A percentile compares a stretch with the other conserved stretches of the same genome.
Conservation (phyloP, 768 basidiomycete species). For the Phaeotremella fagi region DNA sequence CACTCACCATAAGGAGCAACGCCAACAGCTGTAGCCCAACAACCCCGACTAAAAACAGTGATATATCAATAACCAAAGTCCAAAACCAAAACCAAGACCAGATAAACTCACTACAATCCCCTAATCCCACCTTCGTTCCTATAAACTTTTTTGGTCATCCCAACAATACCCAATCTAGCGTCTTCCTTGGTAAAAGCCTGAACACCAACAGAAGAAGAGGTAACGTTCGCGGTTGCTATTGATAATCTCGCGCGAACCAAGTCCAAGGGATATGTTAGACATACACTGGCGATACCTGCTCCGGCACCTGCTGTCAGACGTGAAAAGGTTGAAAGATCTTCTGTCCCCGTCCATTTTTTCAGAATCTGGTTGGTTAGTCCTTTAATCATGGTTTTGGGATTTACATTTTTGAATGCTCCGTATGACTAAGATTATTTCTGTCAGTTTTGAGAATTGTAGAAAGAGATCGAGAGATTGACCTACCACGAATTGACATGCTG, state of each 20-base stretch:
- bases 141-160: conserved; percentile 87
- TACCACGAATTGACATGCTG: conserved; percentile 52
- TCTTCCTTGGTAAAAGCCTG: conserved; percentile 49
- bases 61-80: conserved; percentile 3
- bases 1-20: conserved; percentile 65
- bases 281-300: conserved; percentile 88
- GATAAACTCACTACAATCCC: conserved; percentile 65
- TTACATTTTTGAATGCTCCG: conserved; percentile 80
- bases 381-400: neutral
- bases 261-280: conserved; percentile 69
- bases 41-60: conserved; percentile 28
- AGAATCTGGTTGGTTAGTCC: conserved; percentile 9
- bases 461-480: neutral
- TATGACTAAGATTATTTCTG: conserved; percentile 51
- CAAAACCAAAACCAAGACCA: neutral
- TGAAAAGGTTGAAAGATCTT: conserved; percentile 79
- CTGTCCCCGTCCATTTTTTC: conserved; percentile 69
- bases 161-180: conserved; percentile 57
- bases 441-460: conserved; percentile 34
- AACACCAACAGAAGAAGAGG: conserved; percentile 30
- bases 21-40: conserved; percentile 53
- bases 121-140: conserved; percentile 85
- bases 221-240: conserved; percentile 82
- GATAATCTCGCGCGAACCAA: conserved; percentile 87
- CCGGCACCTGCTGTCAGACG: conserved; percentile 80